Conservation (phyloP, 2,329 filamentous ascomycete species). For the Trichoderma citrinoviride region DNA sequence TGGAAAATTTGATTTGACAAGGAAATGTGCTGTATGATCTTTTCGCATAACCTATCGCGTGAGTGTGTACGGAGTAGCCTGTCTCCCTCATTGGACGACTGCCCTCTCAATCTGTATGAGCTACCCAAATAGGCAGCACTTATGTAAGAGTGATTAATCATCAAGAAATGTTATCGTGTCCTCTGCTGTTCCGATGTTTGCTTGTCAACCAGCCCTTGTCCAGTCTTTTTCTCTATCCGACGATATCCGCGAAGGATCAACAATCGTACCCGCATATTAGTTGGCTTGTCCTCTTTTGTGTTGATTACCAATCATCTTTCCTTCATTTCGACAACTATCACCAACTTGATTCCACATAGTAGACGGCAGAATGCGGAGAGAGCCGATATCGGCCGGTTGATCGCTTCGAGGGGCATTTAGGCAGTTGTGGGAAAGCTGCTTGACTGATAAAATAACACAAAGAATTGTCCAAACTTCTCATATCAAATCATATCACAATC, state of each 20-base stretch:
- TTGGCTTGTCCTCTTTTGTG: not conserved
- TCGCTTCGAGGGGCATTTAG: not conserved
- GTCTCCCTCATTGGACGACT: no score
- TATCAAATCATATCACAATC: not conserved
- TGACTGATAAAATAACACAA: not conserved
- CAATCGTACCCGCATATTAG: not conserved
- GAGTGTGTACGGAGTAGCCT: no score
- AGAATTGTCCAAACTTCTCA: not conserved
- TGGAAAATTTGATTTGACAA: no score
- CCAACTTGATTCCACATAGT: not conserved
- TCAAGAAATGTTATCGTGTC: not conserved
- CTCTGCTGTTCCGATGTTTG: not conserved
- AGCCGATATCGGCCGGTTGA: conserved; percentile 14
- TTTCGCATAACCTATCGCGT: no score
- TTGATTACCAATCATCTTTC: conserved; percentile 3
- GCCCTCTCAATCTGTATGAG: no score
- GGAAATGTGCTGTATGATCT: no score
- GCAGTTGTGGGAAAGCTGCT: not conserved
- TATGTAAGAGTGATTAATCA: conserved; percentile 1
- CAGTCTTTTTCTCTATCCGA: not conserved
- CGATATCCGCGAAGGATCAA: not conserved
- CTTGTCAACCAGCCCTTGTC: not conserved
- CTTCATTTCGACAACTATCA: not conserved
- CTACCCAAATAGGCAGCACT: not conserved
- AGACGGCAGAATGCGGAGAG: not conserved